Evolutionary conservation across 805 yeast genomes (phyloP), one percentile per base, ranked within the genome.

Genomic region (Metschnikowia continentalis): DNA sequence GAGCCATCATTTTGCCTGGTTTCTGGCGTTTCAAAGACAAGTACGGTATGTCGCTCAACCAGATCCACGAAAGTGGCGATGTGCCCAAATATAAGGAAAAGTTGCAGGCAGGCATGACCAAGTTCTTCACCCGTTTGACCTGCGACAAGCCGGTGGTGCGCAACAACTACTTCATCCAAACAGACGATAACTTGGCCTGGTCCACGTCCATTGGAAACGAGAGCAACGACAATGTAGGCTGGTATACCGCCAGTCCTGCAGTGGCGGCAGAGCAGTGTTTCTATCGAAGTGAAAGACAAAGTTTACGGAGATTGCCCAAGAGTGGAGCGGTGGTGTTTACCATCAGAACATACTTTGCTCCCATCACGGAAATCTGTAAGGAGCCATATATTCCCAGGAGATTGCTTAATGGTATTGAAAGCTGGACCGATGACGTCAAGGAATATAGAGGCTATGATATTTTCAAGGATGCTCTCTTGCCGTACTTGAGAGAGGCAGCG

Each of bases 21-120:
- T 84, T 83, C 64, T 84, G 89, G 89, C 72, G 87, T 61, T 72
- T 84, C 39, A 74, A 67, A 48, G 89, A 84, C 59, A 84, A 84
- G 62, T 61, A 78, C 32, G 75, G 80, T 49, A 65, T 78, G 66
- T 82, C 86, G 15, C 65, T 84, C 41, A 68, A 76, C 37, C 75
- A 72, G 22, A 83, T 84, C 54, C 90, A 84, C 62, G 80, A 84
- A 8, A 68, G 78, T 41, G 89, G 88, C 26, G 85, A 82, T 57
- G 89, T 84, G 36, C 89, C 89, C 11, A 80, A 83, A 60, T 84
- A 78, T 59, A 72, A 78, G 48, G 79, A 77, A 36, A 79, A 83
- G 59, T 73, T 84, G 58, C 76, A 80, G 61, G 65, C 67, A 33
- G 84, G 86, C 3, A 84, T 84, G 89, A 84, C 82, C 55, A 80